Evolutionary conservation across 768 basidiomycete species (phyloP), one percentile per base, ranked within the genome.

Genomic region (Termitomyces titanicus): DNA sequence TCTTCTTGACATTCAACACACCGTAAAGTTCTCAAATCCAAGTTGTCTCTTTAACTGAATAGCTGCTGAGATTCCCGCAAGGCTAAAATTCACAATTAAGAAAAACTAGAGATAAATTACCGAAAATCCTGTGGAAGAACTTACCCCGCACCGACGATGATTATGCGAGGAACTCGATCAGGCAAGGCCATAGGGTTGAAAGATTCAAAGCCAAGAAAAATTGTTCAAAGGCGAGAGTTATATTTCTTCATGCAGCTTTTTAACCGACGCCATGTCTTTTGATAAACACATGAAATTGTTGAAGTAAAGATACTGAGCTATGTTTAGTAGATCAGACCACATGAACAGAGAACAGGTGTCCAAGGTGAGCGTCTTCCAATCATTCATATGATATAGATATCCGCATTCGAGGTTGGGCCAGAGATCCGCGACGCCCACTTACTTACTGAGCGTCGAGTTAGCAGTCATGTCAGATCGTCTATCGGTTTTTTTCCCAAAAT

Each of bases 91-190:
- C 51, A 34, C 25, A 51, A 8, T 3, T 10, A 17, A n/a, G n/a
- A n/a, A n/a, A n/a, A n/a, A n/a, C n/a, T n/a, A n/a, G n/a, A n/a
- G n/a, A n/a, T n/a, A n/a, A n/a, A n/a, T n/a, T n/a, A n/a, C n/a
- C n/a, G n/a, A n/a, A n/a, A n/a, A n/a, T n/a, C n/a, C n/a, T n/a
- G n/a, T n/a, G n/a, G n/a, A 31, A 31, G 11, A 12, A 64, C 72
- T 56, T 62, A 81, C 80, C 80, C 79, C 20, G 79, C 80, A 45
- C 80, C 80, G 42, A 81, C 71, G 48, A 83, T 78, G 38, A 73
- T 74, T 38, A 82, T 66, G 53, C 67, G 71, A 13, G 77, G 74
- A 22, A 53, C 60, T 25, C 61, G 57, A 33, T 66, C 55, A 24
- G 63, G 11, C 24, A 29, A 58, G 40, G 57, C 20, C 65, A 61